Conservation (phyloP, 1,139 yeast species). For the Candida neerlandica region DNA sequence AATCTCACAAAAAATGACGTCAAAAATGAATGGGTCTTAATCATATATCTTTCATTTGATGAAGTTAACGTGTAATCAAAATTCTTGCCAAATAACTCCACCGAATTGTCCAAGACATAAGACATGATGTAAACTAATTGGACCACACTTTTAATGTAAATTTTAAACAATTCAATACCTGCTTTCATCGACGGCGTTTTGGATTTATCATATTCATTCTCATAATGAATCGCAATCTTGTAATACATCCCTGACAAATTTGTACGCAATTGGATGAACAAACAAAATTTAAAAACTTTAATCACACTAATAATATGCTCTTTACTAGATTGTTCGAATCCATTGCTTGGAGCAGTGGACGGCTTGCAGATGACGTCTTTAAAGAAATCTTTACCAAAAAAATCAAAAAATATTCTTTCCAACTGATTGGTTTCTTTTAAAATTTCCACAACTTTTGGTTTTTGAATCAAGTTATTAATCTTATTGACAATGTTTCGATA, state of each 20-base stretch:
- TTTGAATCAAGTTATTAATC: slow-evolving; percentile 31
- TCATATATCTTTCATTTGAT: slow-evolving; percentile 44
- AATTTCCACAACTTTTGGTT: slow-evolving; percentile 42
- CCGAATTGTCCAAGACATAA: slow-evolving; percentile 47
- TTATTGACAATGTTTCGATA: slow-evolving; percentile 35
- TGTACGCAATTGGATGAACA: slow-evolving; percentile 43
- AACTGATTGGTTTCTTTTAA: slow-evolving; percentile 40
- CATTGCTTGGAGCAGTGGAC: slow-evolving; percentile 21
- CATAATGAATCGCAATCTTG: slow-evolving; percentile 47
- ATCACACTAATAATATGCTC: slow-evolving; percentile 26
- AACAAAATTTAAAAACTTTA: slow-evolving; percentile 40
- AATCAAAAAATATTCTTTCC: slow-evolving; percentile 39
- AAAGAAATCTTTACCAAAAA: slow-evolving; percentile 50
- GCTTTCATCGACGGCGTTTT: slow-evolving; percentile 28
- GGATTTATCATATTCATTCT: slow-evolving; percentile 33
- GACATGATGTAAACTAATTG: slow-evolving; percentile 51
- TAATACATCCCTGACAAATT: slow-evolving; percentile 48
- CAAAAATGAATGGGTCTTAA: slow-evolving; percentile 44
- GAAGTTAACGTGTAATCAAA: slow-evolving; percentile 45
- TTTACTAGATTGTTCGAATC: slow-evolving; percentile 19
- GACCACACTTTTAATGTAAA: slow-evolving; percentile 45
- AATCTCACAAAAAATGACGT: slow-evolving; percentile 46
- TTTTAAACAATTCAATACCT: slow-evolving; percentile 48
- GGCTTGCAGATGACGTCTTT: slow-evolving; percentile 43
- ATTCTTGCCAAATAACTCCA: slow-evolving; percentile 44